Conservation (phyloP, 1,284 basidiomycete genomes). For the Puccinia horiana region DNA sequence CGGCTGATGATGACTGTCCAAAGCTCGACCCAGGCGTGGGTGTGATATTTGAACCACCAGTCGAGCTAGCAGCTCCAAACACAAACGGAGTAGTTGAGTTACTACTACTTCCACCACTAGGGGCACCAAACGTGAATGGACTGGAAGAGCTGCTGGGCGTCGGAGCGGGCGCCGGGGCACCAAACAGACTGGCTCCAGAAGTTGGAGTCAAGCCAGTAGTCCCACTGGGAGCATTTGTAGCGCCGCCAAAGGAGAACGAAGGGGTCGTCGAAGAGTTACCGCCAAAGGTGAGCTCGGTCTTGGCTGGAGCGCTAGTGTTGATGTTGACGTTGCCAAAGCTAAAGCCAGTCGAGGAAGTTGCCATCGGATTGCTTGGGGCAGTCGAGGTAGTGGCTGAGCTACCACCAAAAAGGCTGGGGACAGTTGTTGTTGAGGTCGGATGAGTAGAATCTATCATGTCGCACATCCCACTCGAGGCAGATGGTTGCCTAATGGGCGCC, state of each 20-base stretch:
- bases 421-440: background rate
- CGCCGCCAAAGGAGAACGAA: constrained; percentile 18
- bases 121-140: constrained; percentile 22
- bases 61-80: background rate
- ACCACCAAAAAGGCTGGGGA: constrained; percentile 10
- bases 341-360: background rate
- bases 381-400: background rate
- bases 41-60: background rate
- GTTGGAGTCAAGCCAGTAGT: background rate
- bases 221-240: background rate
- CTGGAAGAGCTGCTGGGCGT: background rate
- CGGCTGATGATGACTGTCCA: background rate
- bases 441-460: constrained; percentile 21
- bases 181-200: background rate
- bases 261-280: constrained; percentile 3
- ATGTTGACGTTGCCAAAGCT: constrained; percentile 7
- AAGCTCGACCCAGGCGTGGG: background rate
- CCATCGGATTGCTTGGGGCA: constrained; percentile 11
- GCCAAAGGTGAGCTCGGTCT: constrained; percentile 26
- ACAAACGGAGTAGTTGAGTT: background rate
- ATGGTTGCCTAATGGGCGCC: background rate
- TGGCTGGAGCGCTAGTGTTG: background rate
- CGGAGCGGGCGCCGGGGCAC: background rate
- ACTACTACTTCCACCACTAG: background rate
- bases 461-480: constrained; percentile 11